Percentiles rank a stretch among this genome's conserved stretches.
phyloP scores from a whole-genome alignment of 768 basidiomycete genomes.

The Podaxis sp. region DNA sequence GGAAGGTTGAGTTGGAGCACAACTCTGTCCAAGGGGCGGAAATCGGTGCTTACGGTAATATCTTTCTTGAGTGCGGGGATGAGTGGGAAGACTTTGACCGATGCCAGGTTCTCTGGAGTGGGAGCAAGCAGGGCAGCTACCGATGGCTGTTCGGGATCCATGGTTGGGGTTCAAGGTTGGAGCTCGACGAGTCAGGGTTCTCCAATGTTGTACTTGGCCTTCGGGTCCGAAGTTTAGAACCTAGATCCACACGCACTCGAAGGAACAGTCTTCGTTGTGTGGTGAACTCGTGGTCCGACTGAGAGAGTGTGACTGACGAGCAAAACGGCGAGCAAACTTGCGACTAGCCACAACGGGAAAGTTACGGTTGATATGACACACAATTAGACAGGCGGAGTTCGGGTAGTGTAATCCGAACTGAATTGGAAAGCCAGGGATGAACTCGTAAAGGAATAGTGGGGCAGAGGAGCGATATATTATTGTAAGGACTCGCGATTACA shows the following conservation, averaged over 20 bases:
- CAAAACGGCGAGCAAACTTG: not conserved
- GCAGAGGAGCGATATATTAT: not conserved
- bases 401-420: not conserved
- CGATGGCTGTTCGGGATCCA: constrained; percentile 46
- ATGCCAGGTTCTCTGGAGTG: constrained; percentile 54
- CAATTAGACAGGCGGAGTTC: not conserved
- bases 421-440: not conserved
- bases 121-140: constrained; percentile 45
- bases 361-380: not conserved
- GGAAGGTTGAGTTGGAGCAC: constrained; percentile 21
- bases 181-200: not conserved
- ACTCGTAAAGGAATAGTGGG: constrained; percentile 2
- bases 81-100: constrained; percentile 78
- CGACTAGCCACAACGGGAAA: not conserved
- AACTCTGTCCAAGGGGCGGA: not conserved
- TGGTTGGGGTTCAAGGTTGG: constrained; percentile 18
- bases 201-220: not conserved
- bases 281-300: not conserved
- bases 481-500: not conserved
- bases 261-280: not conserved
- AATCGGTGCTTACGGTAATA: constrained; percentile 49
- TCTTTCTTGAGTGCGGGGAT: constrained; percentile 73
- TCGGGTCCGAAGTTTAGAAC: too few relatives aligned
- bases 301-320: not conserved
- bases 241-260: too few relatives aligned